A percentile compares a stretch with the other conserved stretches of the same genome.
Evolutionary conservation across 2,329 filamentous ascomycete genomes (phyloP).

Genomic region (Hypoxylon sp.): DNA sequence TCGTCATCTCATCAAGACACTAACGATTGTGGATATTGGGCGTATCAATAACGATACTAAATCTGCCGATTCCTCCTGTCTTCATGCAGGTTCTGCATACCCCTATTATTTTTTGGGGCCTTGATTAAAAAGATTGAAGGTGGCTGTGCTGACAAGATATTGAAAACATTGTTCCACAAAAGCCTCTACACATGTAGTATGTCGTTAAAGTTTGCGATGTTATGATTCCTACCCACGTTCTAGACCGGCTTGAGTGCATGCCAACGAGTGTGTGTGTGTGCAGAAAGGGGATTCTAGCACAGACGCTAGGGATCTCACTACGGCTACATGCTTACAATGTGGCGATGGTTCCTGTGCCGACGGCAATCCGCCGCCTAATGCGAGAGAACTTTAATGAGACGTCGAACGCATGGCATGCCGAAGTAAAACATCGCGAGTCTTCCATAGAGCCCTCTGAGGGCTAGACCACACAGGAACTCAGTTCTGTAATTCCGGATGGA

Average conservation of each 20-base stretch:
- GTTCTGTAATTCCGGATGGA: slow-evolving; percentile 16
- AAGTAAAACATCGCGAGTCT: background rate
- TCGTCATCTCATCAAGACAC: slow-evolving; percentile 20
- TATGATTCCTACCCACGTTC: slow-evolving; percentile 22
- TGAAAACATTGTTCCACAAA: slow-evolving; percentile 20
- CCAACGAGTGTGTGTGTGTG: slow-evolving; percentile 14
- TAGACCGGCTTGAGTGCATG: slow-evolving; percentile 5
- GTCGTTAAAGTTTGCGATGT: slow-evolving; percentile 26
- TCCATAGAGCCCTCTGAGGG: background rate
- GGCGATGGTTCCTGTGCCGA: slow-evolving; percentile 21
- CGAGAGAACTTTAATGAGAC: slow-evolving; percentile 33
- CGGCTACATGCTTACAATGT: slow-evolving; percentile 35
- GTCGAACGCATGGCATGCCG: slow-evolving; percentile 5
- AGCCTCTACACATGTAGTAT: background rate
- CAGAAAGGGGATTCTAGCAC: slow-evolving; percentile 16
- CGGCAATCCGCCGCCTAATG: slow-evolving; percentile 23
- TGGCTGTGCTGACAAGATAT: slow-evolving; percentile 5
- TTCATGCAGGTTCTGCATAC: slow-evolving; percentile 22
- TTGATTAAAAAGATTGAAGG: background rate
- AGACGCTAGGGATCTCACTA: slow-evolving; percentile 31
- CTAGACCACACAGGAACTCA: slow-evolving; percentile 3
- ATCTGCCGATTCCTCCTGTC: slow-evolving; percentile 20
- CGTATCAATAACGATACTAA: slow-evolving; percentile 18
- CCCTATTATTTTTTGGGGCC: slow-evolving; percentile 23
- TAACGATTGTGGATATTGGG: slow-evolving; percentile 33